Evolutionary conservation across 1,284 basidiomycete species (phyloP).

Genomic region (Heterobasidion occidentale): DNA sequence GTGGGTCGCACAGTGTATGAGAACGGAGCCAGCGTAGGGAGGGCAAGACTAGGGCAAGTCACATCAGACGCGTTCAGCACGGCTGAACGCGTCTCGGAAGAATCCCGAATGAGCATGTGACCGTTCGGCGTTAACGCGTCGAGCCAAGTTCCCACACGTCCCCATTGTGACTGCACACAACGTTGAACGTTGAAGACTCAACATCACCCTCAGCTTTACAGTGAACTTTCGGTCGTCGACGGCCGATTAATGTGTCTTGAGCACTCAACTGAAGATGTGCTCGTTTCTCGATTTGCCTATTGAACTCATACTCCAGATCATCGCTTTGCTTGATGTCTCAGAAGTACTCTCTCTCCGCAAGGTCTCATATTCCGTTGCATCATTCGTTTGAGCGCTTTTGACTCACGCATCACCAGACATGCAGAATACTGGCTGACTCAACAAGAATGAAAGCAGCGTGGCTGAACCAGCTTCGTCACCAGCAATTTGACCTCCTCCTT

Average conservation of each 20-base stretch:
- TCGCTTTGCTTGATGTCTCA: constrained; percentile 1
- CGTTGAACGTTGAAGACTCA: not conserved
- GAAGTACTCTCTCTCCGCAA: constrained; percentile 1
- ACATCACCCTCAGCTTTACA: not conserved
- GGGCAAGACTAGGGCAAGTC: no score
- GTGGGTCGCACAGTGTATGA: no score
- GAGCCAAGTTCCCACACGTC: not conserved
- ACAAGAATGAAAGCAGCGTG: constrained; percentile 4
- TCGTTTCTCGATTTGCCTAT: not conserved
- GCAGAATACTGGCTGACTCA: not conserved
- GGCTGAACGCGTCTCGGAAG: no score
- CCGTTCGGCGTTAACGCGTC: not conserved
- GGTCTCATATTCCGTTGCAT: not conserved
- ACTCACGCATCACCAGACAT: not conserved
- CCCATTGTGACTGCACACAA: not conserved
- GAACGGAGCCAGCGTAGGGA: no score
- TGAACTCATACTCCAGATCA: constrained; percentile 1
- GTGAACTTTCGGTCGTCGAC: not conserved
- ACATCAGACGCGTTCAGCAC: no score
- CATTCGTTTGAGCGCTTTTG: not conserved
- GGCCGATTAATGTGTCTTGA: not conserved
- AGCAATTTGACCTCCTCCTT: constrained; percentile 6
- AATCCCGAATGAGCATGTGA: not conserved
- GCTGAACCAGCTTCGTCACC: constrained; percentile 5
- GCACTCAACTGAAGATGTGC: not conserved